Percentiles rank a stretch among this genome's conserved stretches.
These are phyloP conservation scores for Quercus tomentella DNA, from an alignment of 331 rosid genomes.

Conservation along the genomic window DNA sequence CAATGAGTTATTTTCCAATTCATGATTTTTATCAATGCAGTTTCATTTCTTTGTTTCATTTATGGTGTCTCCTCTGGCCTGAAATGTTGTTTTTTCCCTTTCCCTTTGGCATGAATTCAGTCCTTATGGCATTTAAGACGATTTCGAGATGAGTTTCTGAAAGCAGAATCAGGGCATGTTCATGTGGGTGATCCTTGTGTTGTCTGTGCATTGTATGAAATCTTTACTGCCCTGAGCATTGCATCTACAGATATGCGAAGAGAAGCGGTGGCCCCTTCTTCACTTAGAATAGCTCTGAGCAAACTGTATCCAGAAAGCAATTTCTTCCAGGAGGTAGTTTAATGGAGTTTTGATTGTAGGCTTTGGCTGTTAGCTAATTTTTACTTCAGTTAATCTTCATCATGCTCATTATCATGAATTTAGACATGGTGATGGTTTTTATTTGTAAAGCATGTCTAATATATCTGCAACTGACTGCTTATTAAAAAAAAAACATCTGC, in stretches of 20 bases:
- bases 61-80: conserved; percentile 22
- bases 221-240: conserved; percentile 60
- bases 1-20: conserved; percentile 22
- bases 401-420: background rate
- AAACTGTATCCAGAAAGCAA: conserved; percentile 81
- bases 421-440: conserved; percentile 8
- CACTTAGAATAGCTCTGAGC: conserved; percentile 91
- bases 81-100: conserved; percentile 14
- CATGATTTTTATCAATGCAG: conserved; percentile 8
- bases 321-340: conserved; percentile 89
- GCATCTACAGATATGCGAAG: conserved; percentile 58
- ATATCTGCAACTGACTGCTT: conserved; percentile 21
- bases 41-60: conserved; percentile 8
- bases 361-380: background rate
- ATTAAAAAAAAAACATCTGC: background rate
- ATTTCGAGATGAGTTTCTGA: conserved; percentile 82
- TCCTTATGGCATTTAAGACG: conserved; percentile 87
- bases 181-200: conserved; percentile 96
- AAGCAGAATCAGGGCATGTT: conserved; percentile 72
- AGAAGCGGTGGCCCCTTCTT: conserved; percentile 92
- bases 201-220: conserved; percentile 87
- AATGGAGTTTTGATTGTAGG: background rate
- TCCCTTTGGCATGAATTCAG: conserved; percentile 43
- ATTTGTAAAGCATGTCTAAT: conserved; percentile 32
- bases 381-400: background rate